These are phyloP conservation scores for Xerocomellus dryophilus DNA, from an alignment of 768 basidiomycete species.

Conservation along the genomic window DNA sequence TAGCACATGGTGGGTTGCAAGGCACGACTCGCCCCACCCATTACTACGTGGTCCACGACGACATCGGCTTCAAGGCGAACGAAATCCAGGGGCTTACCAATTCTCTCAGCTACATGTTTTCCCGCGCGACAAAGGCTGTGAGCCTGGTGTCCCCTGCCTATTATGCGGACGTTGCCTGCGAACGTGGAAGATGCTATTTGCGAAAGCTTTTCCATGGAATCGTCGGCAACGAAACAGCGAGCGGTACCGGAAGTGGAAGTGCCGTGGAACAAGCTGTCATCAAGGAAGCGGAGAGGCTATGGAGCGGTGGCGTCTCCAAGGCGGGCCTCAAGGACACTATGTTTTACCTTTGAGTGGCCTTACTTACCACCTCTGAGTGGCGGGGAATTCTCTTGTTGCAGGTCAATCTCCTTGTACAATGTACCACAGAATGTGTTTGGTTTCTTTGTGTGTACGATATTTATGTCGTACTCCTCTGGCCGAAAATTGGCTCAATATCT, in stretches of 20 bases:
- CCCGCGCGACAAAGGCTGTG: conserved; percentile 52
- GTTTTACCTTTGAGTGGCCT: conserved; percentile 60
- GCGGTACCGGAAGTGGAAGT: conserved; percentile 35
- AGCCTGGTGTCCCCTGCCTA: conserved; percentile 38
- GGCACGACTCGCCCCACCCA: conserved; percentile 52
- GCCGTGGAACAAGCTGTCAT: conserved; percentile 47
- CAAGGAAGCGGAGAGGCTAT: conserved; percentile 51
- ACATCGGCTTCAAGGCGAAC: conserved; percentile 48
- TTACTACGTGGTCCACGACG: conserved; percentile 55
- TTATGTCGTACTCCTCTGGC: not conserved
- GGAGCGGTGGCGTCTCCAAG: conserved; percentile 55
- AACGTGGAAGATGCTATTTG: conserved; percentile 52
- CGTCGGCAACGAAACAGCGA: conserved; percentile 22
- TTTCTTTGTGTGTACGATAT: not conserved
- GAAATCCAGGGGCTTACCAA: conserved; percentile 55
- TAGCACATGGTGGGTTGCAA: conserved; percentile 46
- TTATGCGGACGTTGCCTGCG: conserved; percentile 50
- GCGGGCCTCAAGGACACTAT: conserved; percentile 60
- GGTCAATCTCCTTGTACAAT: not conserved
- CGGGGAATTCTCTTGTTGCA: not conserved
- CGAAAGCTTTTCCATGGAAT: conserved; percentile 45
- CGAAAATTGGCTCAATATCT: not conserved
- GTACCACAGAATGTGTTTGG: not conserved
- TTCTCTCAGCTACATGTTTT: conserved; percentile 53
- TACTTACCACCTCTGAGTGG: not conserved